Base-by-base conservation (phyloP, 345 rosid genomes). In the Salix exigua region DNA sequence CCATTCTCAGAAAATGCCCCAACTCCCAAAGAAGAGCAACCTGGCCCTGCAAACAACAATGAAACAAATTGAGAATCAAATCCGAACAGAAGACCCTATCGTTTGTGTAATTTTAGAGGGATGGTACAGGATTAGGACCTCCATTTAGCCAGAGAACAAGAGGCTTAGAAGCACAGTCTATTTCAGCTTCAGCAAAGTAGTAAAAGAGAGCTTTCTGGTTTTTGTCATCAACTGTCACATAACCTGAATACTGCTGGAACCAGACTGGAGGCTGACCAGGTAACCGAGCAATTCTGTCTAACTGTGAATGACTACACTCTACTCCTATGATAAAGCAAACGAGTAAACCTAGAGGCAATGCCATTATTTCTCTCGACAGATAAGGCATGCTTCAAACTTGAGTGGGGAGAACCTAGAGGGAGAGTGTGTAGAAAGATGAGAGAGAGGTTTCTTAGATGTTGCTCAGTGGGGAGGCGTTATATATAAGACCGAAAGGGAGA, bases 141-240 rank as follows among this genome's bases (percentile, higher is more conserved):
- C 99, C 99, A 73, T 96, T 96, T 75, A 96, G 91, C 99, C 98
- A 96, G 69, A 96, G 98, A 66, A 96, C 97, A 30, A 96, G 96
- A 66, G 98, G 98, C 79, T 88, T 96, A 72, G 93, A 86, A 82
- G 81, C 77, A 8, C 94, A 94, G 64, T 96, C 87, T 48, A 65
- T 70, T 87, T 92, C 94, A 51, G 99, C 95, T 79, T 96, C 99
- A 48, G 89, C 95, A 19, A 96, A 91, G 92, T 96, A 96, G 88
- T 96, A 96, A 83, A 95, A 95, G 83, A 95, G 86, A 68, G 94
- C 97, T 72, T 83, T 91, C 82, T 90, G 91, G 62, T 87, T 88
- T 78, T 76, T 88, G 10, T 72, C 89, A 72, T 93, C 97, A 48
- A 93, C 92, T 51, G 87, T 87, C 76, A 95, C 96, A 83, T 93